Evolutionary conservation across 1,284 basidiomycete species (phyloP), one percentile per base, ranked within the genome.

Genomic region (Papiliotrema nemorosa): DNA sequence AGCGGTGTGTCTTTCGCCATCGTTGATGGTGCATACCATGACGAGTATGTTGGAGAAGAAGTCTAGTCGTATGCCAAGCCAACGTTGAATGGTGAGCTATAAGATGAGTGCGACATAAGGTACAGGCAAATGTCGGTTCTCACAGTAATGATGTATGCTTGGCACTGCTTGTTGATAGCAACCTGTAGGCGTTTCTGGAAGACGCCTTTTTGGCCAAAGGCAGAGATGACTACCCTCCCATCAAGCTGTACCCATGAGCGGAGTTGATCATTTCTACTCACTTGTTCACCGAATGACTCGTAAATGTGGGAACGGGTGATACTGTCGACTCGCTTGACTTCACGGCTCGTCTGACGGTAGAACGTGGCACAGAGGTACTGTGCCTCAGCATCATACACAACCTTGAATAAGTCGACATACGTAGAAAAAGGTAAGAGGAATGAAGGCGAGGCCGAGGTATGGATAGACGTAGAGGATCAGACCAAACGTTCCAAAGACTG

Each of bases 251-350:
- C 59, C 63, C 16, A 10, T 14, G n/a, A 45, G 41, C 46, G 47
- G 14, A 35, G 22, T 2, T 26, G 22, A 21, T 14, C 4, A 21
- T 26, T 14, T 27, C 12, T 20, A 45, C 54, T 43, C 20, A 62
- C 66, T 57, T 66, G 66, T 54, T 72, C 71, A 3, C 61, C 67
- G 35, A 72, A 70, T 1, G 56, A 60, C 24, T 50, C 58, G 42
- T 70, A 71, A 44, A 72, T 60, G 27, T 59, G 58, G 4, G 62
- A 65, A 44, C 70, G 56, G 12, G 57, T 50, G 29, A 64, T 58
- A 0, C 62, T 63, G 40, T 69, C 66, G 18, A 74, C 52, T 5
- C 72, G 55, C 44, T 70, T 71, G 45, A 67, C 48, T 46, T 74
- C 69, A 6, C 69, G 54, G 2, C 63, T 66, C 0, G 66, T 64